These are phyloP conservation scores for Pseudevernia furfuracea DNA, from an alignment of 495 filamentous ascomycete genomes.

Conservation along the genomic window DNA sequence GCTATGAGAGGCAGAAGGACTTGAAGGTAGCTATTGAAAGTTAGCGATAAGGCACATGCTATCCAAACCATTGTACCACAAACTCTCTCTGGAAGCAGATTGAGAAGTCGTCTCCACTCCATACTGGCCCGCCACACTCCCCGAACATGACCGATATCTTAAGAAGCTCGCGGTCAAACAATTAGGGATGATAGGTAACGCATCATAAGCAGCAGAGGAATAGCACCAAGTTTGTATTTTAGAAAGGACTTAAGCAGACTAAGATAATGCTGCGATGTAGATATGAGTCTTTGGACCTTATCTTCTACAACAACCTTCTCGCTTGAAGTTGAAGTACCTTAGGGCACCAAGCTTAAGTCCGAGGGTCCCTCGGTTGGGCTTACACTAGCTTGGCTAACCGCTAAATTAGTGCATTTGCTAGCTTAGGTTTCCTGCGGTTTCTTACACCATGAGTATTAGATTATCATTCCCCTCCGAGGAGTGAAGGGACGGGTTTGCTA, in stretches of 20 bases:
- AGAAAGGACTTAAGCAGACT: neutral
- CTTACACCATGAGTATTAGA: too few species aligned
- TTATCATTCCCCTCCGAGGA: too few species aligned
- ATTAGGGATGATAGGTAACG: neutral
- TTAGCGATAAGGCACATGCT: conserved; percentile 19
- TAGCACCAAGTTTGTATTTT: too few species aligned
- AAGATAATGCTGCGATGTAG: neutral
- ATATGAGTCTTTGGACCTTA: neutral
- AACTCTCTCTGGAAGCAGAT: conserved; percentile 85
- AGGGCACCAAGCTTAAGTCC: too few species aligned
- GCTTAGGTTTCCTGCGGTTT: too few species aligned
- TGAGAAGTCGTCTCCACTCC: conserved; percentile 83
- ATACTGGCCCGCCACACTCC: conserved; percentile 71
- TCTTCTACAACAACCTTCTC: too few species aligned
- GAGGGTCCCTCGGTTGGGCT: too few species aligned
- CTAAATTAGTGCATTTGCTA: too few species aligned
- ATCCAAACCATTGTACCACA: conserved; percentile 29
- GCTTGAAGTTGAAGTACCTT: too few species aligned
- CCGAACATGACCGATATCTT: conserved; percentile 54
- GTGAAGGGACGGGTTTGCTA: too few species aligned
- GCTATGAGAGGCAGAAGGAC: conserved; percentile 69
- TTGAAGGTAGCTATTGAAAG: conserved; percentile 65
- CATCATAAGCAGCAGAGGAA: neutral
- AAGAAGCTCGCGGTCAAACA: neutral
- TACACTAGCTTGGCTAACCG: too few species aligned